phyloP scores from a whole-genome alignment of 805 yeast genomes.

The Torulaspora gathmanii region DNA sequence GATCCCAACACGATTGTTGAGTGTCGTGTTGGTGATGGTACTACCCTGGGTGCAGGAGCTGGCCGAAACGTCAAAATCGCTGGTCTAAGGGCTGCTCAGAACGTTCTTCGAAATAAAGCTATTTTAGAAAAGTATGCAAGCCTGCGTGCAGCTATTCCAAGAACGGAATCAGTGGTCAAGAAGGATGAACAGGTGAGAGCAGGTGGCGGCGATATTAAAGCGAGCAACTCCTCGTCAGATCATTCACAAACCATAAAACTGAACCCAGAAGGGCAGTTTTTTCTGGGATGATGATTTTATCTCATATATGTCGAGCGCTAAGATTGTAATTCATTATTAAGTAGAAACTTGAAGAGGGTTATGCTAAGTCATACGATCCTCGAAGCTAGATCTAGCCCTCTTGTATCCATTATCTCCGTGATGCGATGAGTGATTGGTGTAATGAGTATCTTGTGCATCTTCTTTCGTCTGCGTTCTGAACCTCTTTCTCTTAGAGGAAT shows the following conservation, averaged over 20 bases:
- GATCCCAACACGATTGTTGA: slow-evolving; percentile 52
- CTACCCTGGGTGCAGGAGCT: slow-evolving; percentile 62
- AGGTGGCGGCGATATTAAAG: slow-evolving; percentile 6
- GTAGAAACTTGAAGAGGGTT: neutral
- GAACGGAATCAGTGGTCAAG: slow-evolving; percentile 34
- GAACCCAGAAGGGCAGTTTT: slow-evolving; percentile 12
- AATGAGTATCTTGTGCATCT: slow-evolving; percentile 19
- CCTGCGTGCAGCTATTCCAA: slow-evolving; percentile 50
- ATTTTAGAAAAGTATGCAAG: slow-evolving; percentile 60
- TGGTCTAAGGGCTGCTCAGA: slow-evolving; percentile 79
- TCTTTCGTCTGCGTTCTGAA: slow-evolving; percentile 20
- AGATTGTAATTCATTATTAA: too few species aligned
- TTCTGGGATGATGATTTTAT: neutral
- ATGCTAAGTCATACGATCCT: neutral
- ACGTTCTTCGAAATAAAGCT: slow-evolving; percentile 56
- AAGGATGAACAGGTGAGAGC: slow-evolving; percentile 8
- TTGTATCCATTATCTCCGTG: slow-evolving; percentile 15
- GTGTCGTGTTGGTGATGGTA: slow-evolving; percentile 59
- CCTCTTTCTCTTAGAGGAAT: slow-evolving; percentile 47
- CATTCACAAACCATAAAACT: slow-evolving; percentile 1
- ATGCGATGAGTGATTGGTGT: slow-evolving; percentile 9
- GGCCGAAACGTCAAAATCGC: slow-evolving; percentile 73
- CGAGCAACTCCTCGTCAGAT: slow-evolving; percentile 2
- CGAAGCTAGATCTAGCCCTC: slow-evolving; percentile 10
- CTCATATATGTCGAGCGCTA: neutral